A percentile compares a stretch with the other conserved stretches of the same genome.
Evolutionary conservation across 805 yeast genomes (phyloP).

Genomic region (Yamadazyma endophytica): DNA sequence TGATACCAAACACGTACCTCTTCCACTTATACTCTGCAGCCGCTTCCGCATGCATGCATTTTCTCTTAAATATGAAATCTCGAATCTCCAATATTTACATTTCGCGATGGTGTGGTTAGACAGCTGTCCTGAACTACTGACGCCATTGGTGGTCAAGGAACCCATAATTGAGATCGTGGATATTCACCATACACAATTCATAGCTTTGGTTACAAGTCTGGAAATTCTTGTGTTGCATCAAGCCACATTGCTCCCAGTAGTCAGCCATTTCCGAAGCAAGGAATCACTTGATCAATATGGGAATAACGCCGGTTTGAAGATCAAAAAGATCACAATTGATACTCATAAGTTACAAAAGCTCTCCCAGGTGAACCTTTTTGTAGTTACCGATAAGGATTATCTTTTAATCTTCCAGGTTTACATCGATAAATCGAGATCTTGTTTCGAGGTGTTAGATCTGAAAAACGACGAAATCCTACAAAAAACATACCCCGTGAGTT

Average conservation of each 20-base stretch:
- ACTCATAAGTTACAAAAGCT: constrained; percentile 28
- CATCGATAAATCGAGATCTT: constrained; percentile 23
- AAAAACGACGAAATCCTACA: constrained; percentile 21
- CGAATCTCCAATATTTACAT: no score
- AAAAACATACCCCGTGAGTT: constrained; percentile 29
- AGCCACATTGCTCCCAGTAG: constrained; percentile 37
- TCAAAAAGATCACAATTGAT: constrained; percentile 33
- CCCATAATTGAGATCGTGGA: constrained; percentile 17
- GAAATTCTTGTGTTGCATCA: constrained; percentile 28
- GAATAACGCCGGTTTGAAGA: constrained; percentile 34
- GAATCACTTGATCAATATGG: constrained; percentile 48
- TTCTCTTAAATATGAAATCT: no score
- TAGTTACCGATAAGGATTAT: constrained; percentile 36
- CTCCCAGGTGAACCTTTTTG: constrained; percentile 26
- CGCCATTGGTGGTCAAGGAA: constrained; percentile 21
- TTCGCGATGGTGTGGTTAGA: no score
- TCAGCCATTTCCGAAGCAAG: constrained; percentile 41
- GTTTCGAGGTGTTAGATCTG: constrained; percentile 27
- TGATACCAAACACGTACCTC: no score
- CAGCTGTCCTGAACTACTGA: constrained; percentile 25
- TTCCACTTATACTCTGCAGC: no score
- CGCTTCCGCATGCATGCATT: no score
- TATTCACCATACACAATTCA: constrained; percentile 23
- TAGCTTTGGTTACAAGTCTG: constrained; percentile 25
- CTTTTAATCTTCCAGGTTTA: constrained; percentile 40